These are phyloP conservation scores for Wilcoxina mikolae DNA, from an alignment of 495 filamentous ascomycete genomes.

Conservation along the genomic window DNA sequence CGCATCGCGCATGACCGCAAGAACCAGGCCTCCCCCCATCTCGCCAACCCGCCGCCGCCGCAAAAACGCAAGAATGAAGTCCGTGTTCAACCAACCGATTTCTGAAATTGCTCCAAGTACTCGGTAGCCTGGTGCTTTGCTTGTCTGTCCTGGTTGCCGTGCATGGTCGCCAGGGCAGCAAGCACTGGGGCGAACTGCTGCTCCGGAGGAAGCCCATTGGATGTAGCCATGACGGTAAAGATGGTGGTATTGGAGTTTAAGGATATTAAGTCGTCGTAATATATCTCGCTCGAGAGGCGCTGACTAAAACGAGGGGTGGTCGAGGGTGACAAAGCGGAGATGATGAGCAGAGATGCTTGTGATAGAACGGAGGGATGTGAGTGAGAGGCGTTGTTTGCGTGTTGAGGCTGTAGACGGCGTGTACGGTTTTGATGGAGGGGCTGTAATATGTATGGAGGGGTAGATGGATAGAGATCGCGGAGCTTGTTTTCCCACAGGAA, in stretches of 20 bases:
- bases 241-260: not conserved
- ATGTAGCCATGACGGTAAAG: conserved; percentile 3
- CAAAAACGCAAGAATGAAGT: conserved; percentile 9
- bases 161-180: conserved; percentile 79
- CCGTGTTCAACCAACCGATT: conserved; percentile 55
- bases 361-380: too few species aligned
- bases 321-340: too few species aligned
- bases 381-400: not conserved
- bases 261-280: not conserved
- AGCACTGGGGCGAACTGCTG: conserved; percentile 73
- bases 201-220: conserved; percentile 31
- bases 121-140: conserved; percentile 83
- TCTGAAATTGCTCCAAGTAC: conserved; percentile 91
- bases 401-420: not conserved
- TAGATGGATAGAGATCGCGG: not conserved
- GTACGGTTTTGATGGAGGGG: not conserved
- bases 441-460: not conserved
- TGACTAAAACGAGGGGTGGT: not conserved
- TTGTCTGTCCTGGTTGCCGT: conserved; percentile 58
- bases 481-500: too few species aligned
- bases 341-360: too few species aligned
- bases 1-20: conserved; percentile 20
- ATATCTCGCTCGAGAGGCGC: not conserved
- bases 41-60: conserved; percentile 1
- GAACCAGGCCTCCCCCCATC: not conserved